Percentiles rank a stretch among this genome's conserved stretches.
Conservation (phyloP, 2,329 filamentous ascomycete species). For the Thielaviopsis euricoi region DNA sequence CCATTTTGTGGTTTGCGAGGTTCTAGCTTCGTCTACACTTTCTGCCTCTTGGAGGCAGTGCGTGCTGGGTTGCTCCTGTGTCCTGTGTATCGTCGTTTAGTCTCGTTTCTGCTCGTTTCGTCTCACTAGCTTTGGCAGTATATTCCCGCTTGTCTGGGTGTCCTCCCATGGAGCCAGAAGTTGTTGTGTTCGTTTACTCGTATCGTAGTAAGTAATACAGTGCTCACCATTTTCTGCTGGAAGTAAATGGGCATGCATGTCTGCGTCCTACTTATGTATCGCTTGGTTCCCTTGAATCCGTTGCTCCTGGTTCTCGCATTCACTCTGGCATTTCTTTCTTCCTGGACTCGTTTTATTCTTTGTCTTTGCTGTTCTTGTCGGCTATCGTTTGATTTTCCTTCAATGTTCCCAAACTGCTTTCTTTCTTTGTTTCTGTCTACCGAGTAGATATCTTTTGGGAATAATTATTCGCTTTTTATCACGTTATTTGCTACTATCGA, state of each 20-base stretch:
- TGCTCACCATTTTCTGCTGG: too few relatives aligned
- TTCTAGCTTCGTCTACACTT: too few relatives aligned
- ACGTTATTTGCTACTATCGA: too few relatives aligned
- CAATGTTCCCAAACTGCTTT: too few relatives aligned
- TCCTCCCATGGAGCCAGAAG: background rate
- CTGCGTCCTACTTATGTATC: background rate
- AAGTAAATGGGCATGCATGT: background rate
- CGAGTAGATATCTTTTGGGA: too few relatives aligned
- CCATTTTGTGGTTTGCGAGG: too few relatives aligned
- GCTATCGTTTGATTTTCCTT: background rate
- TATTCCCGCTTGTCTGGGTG: background rate
- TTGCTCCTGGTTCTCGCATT: background rate
- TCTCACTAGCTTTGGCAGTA: background rate
- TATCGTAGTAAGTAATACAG: background rate
- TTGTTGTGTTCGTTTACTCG: background rate
- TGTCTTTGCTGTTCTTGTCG: background rate
- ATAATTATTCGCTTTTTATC: too few relatives aligned
- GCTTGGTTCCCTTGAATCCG: background rate
- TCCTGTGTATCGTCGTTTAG: background rate
- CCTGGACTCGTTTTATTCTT: background rate
- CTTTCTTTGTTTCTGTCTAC: too few relatives aligned
- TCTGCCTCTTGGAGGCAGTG: too few relatives aligned
- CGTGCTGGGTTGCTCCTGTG: too few relatives aligned
- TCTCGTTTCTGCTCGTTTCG: background rate
- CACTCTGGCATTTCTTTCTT: background rate